Percentiles rank a stretch among this genome's conserved stretches.
Evolutionary conservation across 2,329 filamentous ascomycete species (phyloP).

Genomic region (Sphaerulina vaccinii): DNA sequence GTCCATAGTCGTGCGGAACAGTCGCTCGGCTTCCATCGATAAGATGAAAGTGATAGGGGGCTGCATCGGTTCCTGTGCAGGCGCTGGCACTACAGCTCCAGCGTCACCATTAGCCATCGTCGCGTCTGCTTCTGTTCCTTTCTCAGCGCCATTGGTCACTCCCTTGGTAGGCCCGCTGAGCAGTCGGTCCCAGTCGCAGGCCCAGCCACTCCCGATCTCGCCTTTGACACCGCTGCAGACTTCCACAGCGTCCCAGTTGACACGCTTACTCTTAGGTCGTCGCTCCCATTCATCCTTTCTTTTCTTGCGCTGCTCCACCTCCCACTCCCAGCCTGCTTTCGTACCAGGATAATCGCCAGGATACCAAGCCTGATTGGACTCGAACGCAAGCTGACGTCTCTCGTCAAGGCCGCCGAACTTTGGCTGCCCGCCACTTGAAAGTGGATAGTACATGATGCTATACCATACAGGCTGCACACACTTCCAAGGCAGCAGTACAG

Average conservation of each 20-base stretch:
- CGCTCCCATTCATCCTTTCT: slow-evolving; percentile 68
- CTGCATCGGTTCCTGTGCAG: not conserved
- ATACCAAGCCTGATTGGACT: slow-evolving; percentile 76
- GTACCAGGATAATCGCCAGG: slow-evolving; percentile 82
- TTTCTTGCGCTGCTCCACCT: slow-evolving; percentile 61
- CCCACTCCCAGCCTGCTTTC: slow-evolving; percentile 75
- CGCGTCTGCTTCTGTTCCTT: not conserved
- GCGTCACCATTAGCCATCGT: not conserved
- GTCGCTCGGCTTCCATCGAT: not conserved
- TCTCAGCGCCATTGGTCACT: not conserved
- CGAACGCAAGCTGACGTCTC: slow-evolving; percentile 75
- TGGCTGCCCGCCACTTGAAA: slow-evolving; percentile 76
- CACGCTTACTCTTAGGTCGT: slow-evolving; percentile 77
- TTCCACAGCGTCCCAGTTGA: slow-evolving; percentile 71
- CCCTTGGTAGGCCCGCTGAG: slow-evolving; percentile 39
- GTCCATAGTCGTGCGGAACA: not conserved
- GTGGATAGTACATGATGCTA: slow-evolving; percentile 75
- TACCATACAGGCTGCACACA: slow-evolving; percentile 86
- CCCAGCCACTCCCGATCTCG: slow-evolving; percentile 78
- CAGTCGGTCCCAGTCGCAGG: slow-evolving; percentile 79
- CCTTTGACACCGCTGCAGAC: slow-evolving; percentile 73
- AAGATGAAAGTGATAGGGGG: slow-evolving; percentile 10
- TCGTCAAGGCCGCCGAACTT: slow-evolving; percentile 81
- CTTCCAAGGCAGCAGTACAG: slow-evolving; percentile 83
- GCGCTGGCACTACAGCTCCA: not conserved